Percentiles rank a stretch among this genome's conserved stretches.
phyloP scores from a whole-genome alignment of 441 rosid species.

The Pelargonium myrrhifolium region DNA sequence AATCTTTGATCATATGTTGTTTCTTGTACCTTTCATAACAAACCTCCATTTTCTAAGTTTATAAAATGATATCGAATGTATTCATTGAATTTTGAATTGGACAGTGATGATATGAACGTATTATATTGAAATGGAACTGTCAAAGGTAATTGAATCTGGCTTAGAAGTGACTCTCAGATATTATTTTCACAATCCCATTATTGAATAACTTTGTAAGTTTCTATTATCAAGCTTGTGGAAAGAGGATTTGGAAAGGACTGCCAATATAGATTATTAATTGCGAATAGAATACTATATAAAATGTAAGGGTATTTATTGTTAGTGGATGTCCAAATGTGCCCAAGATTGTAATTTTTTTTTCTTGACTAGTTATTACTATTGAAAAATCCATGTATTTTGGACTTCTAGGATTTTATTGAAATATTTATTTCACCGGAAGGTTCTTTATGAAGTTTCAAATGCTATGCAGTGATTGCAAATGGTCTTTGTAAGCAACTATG shows the following conservation, averaged over 20 bases:
- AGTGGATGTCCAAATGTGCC: background rate
- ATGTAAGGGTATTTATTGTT: background rate
- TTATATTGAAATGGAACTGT: background rate
- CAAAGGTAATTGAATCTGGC: background rate
- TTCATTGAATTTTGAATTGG: background rate
- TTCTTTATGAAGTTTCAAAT: constrained; percentile 6
- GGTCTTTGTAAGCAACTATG: constrained; percentile 64
- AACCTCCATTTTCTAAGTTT: no score
- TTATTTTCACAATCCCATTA: background rate
- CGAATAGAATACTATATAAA: background rate
- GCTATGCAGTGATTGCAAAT: constrained; percentile 53
- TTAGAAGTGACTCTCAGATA: background rate
- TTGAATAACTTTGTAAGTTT: no score
- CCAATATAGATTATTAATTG: no score
- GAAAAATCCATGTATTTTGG: background rate
- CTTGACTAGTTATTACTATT: background rate
- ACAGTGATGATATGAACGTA: background rate
- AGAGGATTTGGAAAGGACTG: no score
- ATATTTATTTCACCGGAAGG: background rate
- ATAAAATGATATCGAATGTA: background rate
- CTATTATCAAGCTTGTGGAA: no score
- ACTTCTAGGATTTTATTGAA: background rate
- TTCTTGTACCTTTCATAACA: no score
- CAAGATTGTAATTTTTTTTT: background rate
- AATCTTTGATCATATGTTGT: background rate